Conservation (phyloP, 1,284 basidiomycete genomes). For the Cutaneotrichosporon cutaneum region DNA sequence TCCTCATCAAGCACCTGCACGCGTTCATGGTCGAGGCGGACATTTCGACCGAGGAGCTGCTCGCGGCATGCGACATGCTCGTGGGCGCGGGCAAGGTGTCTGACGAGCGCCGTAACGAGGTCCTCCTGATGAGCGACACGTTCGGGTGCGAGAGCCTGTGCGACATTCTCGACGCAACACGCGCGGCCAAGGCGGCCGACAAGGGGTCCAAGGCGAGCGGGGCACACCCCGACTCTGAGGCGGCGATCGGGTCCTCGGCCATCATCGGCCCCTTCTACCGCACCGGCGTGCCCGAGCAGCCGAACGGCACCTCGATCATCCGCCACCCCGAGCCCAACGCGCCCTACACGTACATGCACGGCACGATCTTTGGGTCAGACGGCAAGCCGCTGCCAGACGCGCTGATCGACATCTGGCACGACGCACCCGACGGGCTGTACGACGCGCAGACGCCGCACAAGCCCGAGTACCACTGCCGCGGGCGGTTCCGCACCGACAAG, state of each 20-base stretch:
- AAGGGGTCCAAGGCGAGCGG: background rate
- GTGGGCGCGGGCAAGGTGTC: slow-evolving; percentile 50
- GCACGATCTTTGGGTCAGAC: slow-evolving; percentile 39
- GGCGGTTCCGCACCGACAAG: slow-evolving; percentile 45
- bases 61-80: slow-evolving; percentile 47
- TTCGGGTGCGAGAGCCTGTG: slow-evolving; percentile 51
- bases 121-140: slow-evolving; percentile 52
- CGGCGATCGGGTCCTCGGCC: slow-evolving; percentile 28
- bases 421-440: slow-evolving; percentile 50
- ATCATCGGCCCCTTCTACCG: slow-evolving; percentile 45
- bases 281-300: slow-evolving; percentile 41
- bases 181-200: slow-evolving; percentile 17
- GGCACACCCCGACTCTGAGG: background rate
- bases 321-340: slow-evolving; percentile 38
- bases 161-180: slow-evolving; percentile 26
- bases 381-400: slow-evolving; percentile 48
- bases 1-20: slow-evolving; percentile 49
- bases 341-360: slow-evolving; percentile 42
- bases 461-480: slow-evolving; percentile 47
- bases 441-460: slow-evolving; percentile 50
- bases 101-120: slow-evolving; percentile 50
- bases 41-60: slow-evolving; percentile 50
- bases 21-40: slow-evolving; percentile 48
- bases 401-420: slow-evolving; percentile 52
- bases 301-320: slow-evolving; percentile 41